Percentiles rank a stretch among this genome's conserved stretches.
Conservation (phyloP, 2,329 filamentous ascomycete species). For the Pseudogymnoascus sp. region DNA sequence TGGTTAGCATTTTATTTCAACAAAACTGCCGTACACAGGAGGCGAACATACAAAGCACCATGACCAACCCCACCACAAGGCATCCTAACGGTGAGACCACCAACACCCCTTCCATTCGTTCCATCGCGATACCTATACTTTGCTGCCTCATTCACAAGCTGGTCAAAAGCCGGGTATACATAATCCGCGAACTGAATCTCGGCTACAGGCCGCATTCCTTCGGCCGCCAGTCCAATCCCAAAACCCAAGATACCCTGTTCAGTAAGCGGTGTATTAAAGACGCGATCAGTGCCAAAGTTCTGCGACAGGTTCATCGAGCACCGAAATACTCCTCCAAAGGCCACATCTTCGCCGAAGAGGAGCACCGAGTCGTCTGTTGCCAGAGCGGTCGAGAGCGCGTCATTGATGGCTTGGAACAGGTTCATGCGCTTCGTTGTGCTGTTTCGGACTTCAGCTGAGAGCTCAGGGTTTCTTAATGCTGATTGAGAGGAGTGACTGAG, state of each 20-base stretch:
- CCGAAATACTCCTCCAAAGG: constrained; percentile 93
- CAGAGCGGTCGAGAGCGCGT: constrained; percentile 76
- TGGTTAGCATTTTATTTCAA: background rate
- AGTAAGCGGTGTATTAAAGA: constrained; percentile 92
- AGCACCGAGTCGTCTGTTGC: constrained; percentile 78
- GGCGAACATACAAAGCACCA: constrained; percentile 50
- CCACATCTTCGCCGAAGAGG: constrained; percentile 93
- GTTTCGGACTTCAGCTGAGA: constrained; percentile 57
- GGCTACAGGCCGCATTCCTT: constrained; percentile 87
- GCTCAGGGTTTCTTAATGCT: constrained; percentile 63
- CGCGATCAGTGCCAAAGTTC: constrained; percentile 77
- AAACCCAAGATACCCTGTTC: constrained; percentile 96
- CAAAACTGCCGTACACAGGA: too few relatives aligned
- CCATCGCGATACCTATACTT: constrained; percentile 65
- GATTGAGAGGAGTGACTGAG: constrained; percentile 72
- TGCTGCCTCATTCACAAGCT: constrained; percentile 69
- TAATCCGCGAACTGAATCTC: constrained; percentile 82
- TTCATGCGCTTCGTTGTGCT: constrained; percentile 81
- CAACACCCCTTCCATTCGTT: constrained; percentile 46
- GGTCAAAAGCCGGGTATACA: constrained; percentile 69
- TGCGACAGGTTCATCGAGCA: constrained; percentile 87
- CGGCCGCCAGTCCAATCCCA: constrained; percentile 79
- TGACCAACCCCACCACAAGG: constrained; percentile 66
- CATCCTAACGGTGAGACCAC: constrained; percentile 65
- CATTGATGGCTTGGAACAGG: constrained; percentile 88